Percentiles rank a stretch among this genome's conserved stretches.
Conservation (phyloP, 176 grass and related monocot species). For the Aegilops longissima region DNA sequence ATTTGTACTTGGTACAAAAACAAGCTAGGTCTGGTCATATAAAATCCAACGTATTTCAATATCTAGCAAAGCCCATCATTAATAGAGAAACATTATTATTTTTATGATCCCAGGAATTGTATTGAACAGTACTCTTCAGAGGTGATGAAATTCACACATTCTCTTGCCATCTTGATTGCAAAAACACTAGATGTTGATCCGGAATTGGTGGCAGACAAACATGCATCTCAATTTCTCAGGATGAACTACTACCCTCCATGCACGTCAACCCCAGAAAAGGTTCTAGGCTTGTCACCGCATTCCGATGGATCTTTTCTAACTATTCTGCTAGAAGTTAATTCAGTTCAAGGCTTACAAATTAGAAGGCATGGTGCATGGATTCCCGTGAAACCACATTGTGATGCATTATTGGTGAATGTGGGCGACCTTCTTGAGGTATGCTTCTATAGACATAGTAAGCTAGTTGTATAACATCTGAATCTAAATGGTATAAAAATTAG, state of each 20-base stretch:
- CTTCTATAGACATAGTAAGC: not conserved
- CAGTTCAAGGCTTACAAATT: constrained; percentile 50
- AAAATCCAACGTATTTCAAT: not conserved
- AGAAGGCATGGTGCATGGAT: constrained; percentile 33
- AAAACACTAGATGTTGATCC: constrained; percentile 30
- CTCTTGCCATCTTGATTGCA: constrained; percentile 31
- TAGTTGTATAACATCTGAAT: not conserved
- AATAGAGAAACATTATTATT: not conserved
- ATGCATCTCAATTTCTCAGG: constrained; percentile 25
- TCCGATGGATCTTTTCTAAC: constrained; percentile 49
- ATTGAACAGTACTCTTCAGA: constrained; percentile 43
- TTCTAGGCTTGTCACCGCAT: constrained; percentile 51
- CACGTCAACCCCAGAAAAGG: constrained; percentile 34
- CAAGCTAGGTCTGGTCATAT: too few relatives aligned
- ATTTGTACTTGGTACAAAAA: not conserved
- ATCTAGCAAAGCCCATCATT: not conserved
- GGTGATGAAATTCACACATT: constrained; percentile 31
- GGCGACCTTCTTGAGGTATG: constrained; percentile 54
- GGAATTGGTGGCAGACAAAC: constrained; percentile 29
- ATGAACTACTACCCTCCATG: constrained; percentile 75
- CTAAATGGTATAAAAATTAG: not conserved
- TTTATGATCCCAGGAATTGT: constrained; percentile 29
- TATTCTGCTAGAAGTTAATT: constrained; percentile 40
- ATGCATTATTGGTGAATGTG: constrained; percentile 45
- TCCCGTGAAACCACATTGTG: constrained; percentile 21